Evolutionary conservation across 2,329 filamentous ascomycete species (phyloP), one percentile per base, ranked within the genome.

Genomic region (Fusarium torreyae): DNA sequence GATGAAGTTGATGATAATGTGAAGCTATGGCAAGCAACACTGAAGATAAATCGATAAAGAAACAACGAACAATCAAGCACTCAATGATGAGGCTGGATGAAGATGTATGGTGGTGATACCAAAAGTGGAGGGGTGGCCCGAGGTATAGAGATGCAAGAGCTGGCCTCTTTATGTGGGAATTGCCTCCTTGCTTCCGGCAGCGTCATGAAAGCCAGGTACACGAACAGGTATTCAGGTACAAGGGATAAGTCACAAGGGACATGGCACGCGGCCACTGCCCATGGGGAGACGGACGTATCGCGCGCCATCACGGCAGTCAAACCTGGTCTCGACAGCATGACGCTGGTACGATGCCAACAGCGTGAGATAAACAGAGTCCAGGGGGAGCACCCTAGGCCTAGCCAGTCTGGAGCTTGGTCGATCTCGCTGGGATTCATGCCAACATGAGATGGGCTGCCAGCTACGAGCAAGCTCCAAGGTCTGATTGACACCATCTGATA

Each of bases 161-260:
- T 57, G 65, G 69, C 60, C 68, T 69, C 69, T 69, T 74, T 74
- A 73, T 74, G 72, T 69, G 57, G 60, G 62, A 57, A 66, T 71
- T 44, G 45, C 54, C 64, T 69, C 68, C 68, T 63, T 56, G 57
- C 51, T 67, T 51, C 39, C 22, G 13, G 39, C 44, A 55, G 45
- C 55, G 64, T 70, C 49, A 63, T 65, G 60, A 58, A 57, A 50
- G 13, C 57, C 63, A 70, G 34, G 69, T 63, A 72, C 69, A 63
- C 50, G 36, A 61, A 60, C 69, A 54, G 49, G 22, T 54, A 64
- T 34, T 58, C 66, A 65, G 59, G 52, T 56, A 64, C 66, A 67
- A 60, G 55, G 52, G 43, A 57, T 45, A 45, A 50, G 68, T 68
- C 69, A 74, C 68, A 67, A 61, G 66, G 57, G 33, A 58, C 64